Evolutionary conservation across 1,284 basidiomycete genomes (phyloP).

Genomic region (Apiotrichum akiyoshidainum): DNA sequence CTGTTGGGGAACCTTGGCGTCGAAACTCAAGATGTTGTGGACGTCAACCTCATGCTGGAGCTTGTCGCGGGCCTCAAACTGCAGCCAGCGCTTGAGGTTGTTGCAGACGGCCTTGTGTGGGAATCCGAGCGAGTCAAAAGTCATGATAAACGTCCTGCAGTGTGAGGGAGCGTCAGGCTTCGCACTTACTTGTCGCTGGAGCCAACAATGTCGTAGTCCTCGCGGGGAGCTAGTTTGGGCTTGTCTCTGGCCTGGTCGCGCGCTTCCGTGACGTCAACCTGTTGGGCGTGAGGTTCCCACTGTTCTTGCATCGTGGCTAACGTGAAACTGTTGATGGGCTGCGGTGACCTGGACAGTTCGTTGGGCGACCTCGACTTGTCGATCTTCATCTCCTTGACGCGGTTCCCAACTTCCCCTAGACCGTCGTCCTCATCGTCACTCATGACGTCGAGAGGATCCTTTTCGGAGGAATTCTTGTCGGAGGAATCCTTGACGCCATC

Average conservation of each 20-base stretch:
- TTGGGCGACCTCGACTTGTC: slow-evolving; percentile 28
- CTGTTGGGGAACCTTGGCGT: slow-evolving; percentile 51
- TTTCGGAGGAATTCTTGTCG: neutral
- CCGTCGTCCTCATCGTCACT: neutral
- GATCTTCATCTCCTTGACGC: neutral
- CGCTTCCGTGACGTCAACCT: neutral
- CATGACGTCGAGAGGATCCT: neutral
- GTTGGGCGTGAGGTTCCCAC: neutral
- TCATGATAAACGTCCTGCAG: slow-evolving; percentile 72
- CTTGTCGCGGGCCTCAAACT: slow-evolving; percentile 77
- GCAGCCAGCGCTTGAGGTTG: slow-evolving; percentile 66
- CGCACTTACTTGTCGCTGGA: slow-evolving; percentile 26
- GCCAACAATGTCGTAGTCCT: slow-evolving; percentile 19
- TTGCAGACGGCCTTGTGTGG: slow-evolving; percentile 64
- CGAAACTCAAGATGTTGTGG: slow-evolving; percentile 46
- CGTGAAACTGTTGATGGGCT: neutral
- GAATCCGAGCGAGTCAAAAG: slow-evolving; percentile 78
- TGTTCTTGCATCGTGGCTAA: neutral
- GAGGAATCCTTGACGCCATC: neutral
- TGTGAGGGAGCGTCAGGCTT: neutral
- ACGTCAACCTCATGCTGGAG: slow-evolving; percentile 51
- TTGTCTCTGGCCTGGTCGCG: too few species aligned
- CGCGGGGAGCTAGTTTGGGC: slow-evolving; percentile 2
- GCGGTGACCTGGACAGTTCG: too few species aligned
- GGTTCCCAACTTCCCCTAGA: neutral